Evolutionary conservation across 805 yeast genomes (phyloP).

Genomic region (Zygosaccharomyces lentus): DNA sequence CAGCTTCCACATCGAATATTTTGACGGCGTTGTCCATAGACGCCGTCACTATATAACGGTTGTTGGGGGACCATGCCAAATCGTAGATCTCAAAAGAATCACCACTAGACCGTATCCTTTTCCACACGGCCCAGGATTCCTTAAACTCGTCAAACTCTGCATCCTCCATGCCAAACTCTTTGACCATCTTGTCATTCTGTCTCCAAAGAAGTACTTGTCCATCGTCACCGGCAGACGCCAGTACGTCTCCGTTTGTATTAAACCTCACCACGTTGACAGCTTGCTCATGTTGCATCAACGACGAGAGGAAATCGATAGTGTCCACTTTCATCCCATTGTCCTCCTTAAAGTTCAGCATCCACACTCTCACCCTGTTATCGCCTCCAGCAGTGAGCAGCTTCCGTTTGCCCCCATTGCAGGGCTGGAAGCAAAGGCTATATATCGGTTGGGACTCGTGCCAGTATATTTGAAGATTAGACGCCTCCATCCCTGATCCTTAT

Average conservation of each 20-base stretch:
- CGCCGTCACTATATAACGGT: conserved; percentile 72
- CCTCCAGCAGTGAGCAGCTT: conserved; percentile 91
- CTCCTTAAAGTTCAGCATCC: conserved; percentile 36
- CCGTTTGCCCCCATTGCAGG: conserved; percentile 31
- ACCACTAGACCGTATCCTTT: conserved; percentile 44
- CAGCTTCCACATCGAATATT: conserved; percentile 55
- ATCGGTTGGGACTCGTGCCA: conserved; percentile 65
- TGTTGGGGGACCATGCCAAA: conserved; percentile 87
- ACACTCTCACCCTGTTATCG: conserved; percentile 77
- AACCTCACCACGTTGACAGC: conserved; percentile 92
- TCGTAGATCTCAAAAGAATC: conserved; percentile 81
- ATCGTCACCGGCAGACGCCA: conserved; percentile 95
- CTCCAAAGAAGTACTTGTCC: conserved; percentile 85
- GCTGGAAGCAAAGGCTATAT: conserved; percentile 63
- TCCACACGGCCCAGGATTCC: conserved; percentile 65
- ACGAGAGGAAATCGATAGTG: conserved; percentile 71
- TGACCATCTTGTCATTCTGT: conserved; percentile 47
- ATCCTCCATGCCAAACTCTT: conserved; percentile 55
- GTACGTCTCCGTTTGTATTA: conserved; percentile 55
- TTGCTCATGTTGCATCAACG: conserved; percentile 83
- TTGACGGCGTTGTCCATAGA: conserved; percentile 85
- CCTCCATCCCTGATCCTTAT: conserved; percentile 12
- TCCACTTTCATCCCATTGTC: conserved; percentile 30
- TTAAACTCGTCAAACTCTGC: conserved; percentile 44
- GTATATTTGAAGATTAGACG: conserved; percentile 33